Percentiles rank a stretch among this genome's conserved stretches.
These are phyloP conservation scores for Termitomyces sp. DNA, from an alignment of 768 basidiomycete species.

Conservation along the genomic window DNA sequence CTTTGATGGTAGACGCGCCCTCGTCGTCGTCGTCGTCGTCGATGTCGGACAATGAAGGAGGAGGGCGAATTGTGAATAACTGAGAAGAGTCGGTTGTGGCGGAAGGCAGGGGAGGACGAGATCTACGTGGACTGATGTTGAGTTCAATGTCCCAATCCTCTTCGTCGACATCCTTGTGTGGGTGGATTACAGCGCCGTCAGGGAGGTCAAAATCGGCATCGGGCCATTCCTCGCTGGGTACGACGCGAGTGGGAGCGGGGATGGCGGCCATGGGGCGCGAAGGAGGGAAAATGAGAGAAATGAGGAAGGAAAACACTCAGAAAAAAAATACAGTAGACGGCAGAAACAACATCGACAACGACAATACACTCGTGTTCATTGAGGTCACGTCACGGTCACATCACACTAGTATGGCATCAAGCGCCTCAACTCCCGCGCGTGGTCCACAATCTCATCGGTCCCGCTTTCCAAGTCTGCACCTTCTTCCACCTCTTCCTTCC, in stretches of 20 bases:
- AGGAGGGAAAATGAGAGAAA: constrained; percentile 11
- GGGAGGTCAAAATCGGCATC: constrained; percentile 86
- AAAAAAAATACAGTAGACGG: not conserved
- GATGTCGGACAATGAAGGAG: constrained; percentile 37
- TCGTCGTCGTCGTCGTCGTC: constrained; percentile 74
- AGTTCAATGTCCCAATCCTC: constrained; percentile 83
- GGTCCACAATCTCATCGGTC: constrained; percentile 53
- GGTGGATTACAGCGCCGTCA: constrained; percentile 63
- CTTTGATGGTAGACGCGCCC: constrained; percentile 81
- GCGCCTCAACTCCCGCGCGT: constrained; percentile 52
- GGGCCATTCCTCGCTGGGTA: constrained; percentile 73
- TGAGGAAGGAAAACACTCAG: not conserved
- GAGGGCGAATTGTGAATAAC: constrained; percentile 63
- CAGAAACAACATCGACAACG: not conserved
- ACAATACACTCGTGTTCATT: constrained; percentile 24
- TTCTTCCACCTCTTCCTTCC: constrained; percentile 29
- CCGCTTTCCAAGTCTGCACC: constrained; percentile 24
- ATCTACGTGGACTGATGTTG: constrained; percentile 54
- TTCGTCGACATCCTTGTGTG: constrained; percentile 57
- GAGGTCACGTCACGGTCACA: constrained; percentile 20
- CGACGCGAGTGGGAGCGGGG: constrained; percentile 48
- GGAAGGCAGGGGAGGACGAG: constrained; percentile 31
- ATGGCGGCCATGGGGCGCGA: constrained; percentile 45
- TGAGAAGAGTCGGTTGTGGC: constrained; percentile 34
- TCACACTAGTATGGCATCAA: constrained; percentile 53